Conservation (phyloP, 1,284 basidiomycete genomes). For the Amylostereum areolatum region DNA sequence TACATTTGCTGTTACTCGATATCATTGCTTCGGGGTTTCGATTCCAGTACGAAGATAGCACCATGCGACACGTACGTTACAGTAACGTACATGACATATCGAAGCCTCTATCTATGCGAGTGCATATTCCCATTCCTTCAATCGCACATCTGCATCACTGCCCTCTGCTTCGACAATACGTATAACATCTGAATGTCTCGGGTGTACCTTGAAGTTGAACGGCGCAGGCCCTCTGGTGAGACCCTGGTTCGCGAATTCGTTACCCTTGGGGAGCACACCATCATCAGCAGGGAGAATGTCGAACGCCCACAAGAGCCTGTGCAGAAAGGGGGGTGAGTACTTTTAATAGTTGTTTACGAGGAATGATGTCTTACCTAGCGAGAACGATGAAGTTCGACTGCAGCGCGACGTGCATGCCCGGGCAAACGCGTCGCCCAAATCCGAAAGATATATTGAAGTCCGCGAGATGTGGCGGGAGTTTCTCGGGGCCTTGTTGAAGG, state of each 20-base stretch:
- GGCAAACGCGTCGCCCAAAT: conserved; percentile 17
- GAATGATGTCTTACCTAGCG: conserved; percentile 8
- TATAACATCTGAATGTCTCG: conserved; percentile 3
- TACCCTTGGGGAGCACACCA: background rate
- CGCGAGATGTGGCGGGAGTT: conserved; percentile 7
- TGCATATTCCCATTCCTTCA: conserved; percentile 14
- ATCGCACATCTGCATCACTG: conserved; percentile 10
- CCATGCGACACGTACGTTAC: no score
- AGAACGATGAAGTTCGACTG: conserved; percentile 15
- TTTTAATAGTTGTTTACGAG: background rate
- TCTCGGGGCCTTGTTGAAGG: background rate
- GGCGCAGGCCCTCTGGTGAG: conserved; percentile 7
- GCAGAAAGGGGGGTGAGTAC: background rate
- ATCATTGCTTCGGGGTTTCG: no score
- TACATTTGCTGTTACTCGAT: no score
- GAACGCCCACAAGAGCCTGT: conserved; percentile 15
- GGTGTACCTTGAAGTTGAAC: conserved; percentile 6
- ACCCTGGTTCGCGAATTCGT: conserved; percentile 3
- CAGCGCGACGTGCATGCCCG: conserved; percentile 18
- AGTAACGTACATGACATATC: no score
- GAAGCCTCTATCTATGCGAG: background rate
- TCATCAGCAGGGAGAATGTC: conserved; percentile 5
- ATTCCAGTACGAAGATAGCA: no score
- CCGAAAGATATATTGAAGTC: conserved; percentile 14
- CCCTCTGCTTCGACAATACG: conserved; percentile 12